Base-by-base conservation (phyloP, 306 rosid genomes). In the Pueraria montana region DNA sequence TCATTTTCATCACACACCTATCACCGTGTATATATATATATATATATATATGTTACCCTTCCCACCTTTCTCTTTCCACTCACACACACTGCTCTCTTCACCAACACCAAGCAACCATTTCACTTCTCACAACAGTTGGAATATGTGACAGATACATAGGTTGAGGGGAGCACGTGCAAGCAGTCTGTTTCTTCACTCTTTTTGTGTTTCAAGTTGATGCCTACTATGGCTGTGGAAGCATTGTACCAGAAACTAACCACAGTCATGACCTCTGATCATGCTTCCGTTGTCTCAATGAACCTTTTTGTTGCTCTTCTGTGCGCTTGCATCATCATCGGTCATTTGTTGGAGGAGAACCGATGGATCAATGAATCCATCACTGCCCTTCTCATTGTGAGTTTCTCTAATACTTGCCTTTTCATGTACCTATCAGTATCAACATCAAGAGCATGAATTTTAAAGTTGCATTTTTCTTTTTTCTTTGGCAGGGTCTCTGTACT, bases 281-380 rank as follows among this genome's bases (percentile, higher is more conserved):
- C 87, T 23, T 90, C 98, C 14, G 97, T 96, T n/a, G 98, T 92
- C 23, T 94, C 99, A 0, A 85, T 94, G 85, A 96, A 89, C 83
- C 76, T 96, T 8, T 96, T 96, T 56, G 98, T 96, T 9, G 97
- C 97, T 11, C 98, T 96, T 79, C 94, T 96, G 0, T 88, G 95
- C 78, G 90, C 95, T 75, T 96, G 99, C 84, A 94, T 96, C 80
- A 78, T 96, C 24, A 74, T 96, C 9, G 97, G 98, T 34, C 97
- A 96, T 68, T 88, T 96, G 90, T 82, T 96, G 34, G 98, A 94
- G 82, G 95, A 94, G 74, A 90, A 87, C 23, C 89, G 95, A 34
- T 96, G 98, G 99, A 91, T 94, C 76, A 96, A 94, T 52, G 99
- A 92, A 87, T 96, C 99, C 85, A 94, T 92, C 78, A 94, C 92